A percentile compares a stretch with the other conserved stretches of the same genome.
These are phyloP conservation scores for Alisma plantagoaquatica DNA, from an alignment of 106 monocot genomes.

Conservation along the genomic window DNA sequence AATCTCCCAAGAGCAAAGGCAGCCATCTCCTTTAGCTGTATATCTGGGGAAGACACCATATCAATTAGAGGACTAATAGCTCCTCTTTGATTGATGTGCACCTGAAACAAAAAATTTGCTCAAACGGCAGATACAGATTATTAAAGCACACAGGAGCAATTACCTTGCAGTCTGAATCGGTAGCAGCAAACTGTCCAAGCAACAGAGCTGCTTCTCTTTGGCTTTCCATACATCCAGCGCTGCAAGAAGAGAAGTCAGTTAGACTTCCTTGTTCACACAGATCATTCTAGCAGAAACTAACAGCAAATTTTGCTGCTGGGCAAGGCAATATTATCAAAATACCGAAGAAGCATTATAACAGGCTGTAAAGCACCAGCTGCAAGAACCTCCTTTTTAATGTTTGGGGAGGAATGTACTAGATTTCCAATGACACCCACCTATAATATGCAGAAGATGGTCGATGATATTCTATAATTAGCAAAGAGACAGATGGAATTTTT, in stretches of 20 bases:
- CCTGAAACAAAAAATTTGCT: constrained; percentile 33
- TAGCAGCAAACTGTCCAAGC: constrained; percentile 95
- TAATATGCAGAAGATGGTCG: not conserved
- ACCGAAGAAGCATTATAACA: constrained; percentile 92
- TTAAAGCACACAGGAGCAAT: too few relatives aligned
- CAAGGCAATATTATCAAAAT: constrained; percentile 4
- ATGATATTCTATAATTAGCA: too few relatives aligned
- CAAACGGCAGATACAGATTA: too few relatives aligned
- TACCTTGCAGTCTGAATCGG: constrained; percentile 99
- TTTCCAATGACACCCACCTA: constrained; percentile 99
- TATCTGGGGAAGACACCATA: constrained; percentile 93
- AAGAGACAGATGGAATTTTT: too few relatives aligned
- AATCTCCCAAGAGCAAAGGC: constrained; percentile 99
- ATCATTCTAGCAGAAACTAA: too few relatives aligned
- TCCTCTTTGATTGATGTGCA: constrained; percentile 94
- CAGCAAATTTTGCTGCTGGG: too few relatives aligned
- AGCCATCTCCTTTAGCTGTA: constrained; percentile 94
- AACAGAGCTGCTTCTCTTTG: constrained; percentile 97
- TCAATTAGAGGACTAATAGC: constrained; percentile 83
- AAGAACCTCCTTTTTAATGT: constrained; percentile 96
- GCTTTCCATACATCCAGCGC: constrained; percentile 88
- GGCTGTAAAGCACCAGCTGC: constrained; percentile 88
- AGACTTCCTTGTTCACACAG: too few relatives aligned
- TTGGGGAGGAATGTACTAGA: constrained; percentile 97
- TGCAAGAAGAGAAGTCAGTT: too few relatives aligned